A percentile compares a stretch with the other conserved stretches of the same genome.
Evolutionary conservation across 768 basidiomycete species (phyloP).

Genomic region (Kwoniella bestiolae): DNA sequence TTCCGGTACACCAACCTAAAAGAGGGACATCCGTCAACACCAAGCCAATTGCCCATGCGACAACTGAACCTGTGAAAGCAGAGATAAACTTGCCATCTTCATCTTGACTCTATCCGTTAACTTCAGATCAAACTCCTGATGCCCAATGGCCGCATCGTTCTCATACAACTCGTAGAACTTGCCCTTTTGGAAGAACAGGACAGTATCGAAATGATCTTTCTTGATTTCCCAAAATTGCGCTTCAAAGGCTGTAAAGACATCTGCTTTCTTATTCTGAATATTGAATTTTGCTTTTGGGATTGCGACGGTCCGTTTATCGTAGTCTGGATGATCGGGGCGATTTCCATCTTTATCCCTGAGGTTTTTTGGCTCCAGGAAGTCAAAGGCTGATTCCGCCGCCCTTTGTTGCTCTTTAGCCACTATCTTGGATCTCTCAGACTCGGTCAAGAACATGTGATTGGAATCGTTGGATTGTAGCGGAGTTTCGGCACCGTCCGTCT

Average conservation of each 20-base stretch:
- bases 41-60: no score
- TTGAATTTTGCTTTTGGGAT: conserved; percentile 78
- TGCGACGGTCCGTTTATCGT: conserved; percentile 85
- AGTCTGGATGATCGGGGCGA: conserved; percentile 77
- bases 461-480: conserved; percentile 23
- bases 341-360: conserved; percentile 79
- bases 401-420: conserved; percentile 83
- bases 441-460: conserved; percentile 69
- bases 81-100: conserved; percentile 76
- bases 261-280: conserved; percentile 77
- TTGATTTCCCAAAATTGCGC: conserved; percentile 84
- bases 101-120: conserved; percentile 83
- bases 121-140: conserved; percentile 93
- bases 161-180: conserved; percentile 73
- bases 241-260: conserved; percentile 90
- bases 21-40: no score
- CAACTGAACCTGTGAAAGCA: background rate
- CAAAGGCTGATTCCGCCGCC: conserved; percentile 73
- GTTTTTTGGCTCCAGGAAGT: conserved; percentile 74
- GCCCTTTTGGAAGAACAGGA: conserved; percentile 98
- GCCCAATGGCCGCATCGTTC: conserved; percentile 87
- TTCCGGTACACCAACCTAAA: conserved; percentile 91
- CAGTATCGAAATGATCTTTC: conserved; percentile 95
- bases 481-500: background rate
- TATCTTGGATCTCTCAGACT: conserved; percentile 75